Conservation (phyloP, 1,139 yeast species). For the Kodamaea fungicola region DNA sequence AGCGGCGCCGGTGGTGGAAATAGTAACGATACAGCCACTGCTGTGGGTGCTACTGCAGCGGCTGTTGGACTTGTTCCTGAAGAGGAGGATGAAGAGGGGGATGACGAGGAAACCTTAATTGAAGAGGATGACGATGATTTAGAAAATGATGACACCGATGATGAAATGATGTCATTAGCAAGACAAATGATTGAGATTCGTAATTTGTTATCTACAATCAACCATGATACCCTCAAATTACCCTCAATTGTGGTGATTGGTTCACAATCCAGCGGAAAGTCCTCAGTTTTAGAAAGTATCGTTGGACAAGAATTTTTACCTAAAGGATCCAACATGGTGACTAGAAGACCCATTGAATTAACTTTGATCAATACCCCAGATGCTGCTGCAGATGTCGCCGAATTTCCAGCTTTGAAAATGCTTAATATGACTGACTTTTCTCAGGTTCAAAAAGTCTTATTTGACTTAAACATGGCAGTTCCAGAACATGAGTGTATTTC, state of each 20-base stretch:
- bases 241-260: conserved; percentile 98
- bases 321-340: conserved; percentile 93
- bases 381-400: conserved; percentile 83
- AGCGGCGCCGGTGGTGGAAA: conserved; percentile 21
- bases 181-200: conserved; percentile 96
- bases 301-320: conserved; percentile 95
- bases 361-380: conserved; percentile 86
- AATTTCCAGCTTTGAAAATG: conserved; percentile 85
- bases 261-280: conserved; percentile 95
- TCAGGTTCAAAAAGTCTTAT: conserved; percentile 80
- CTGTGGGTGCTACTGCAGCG: conserved; percentile 45
- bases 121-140: conserved; percentile 43
- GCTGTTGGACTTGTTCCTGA: conserved; percentile 42
- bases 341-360: conserved; percentile 90
- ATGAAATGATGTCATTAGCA: conserved; percentile 80
- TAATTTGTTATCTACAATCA: conserved; percentile 70
- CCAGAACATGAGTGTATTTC: conserved; percentile 82
- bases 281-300: conserved; percentile 88
- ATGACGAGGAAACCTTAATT: conserved; percentile 28
- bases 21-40: conserved; percentile 35
- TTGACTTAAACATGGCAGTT: conserved; percentile 89
- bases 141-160: conserved; percentile 51
- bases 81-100: conserved; percentile 25
- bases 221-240: conserved; percentile 73
- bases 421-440: conserved; percentile 80